Evolutionary conservation across 1,284 basidiomycete genomes (phyloP), one percentile per base, ranked within the genome.

Genomic region (Pseudozyma pruni): DNA sequence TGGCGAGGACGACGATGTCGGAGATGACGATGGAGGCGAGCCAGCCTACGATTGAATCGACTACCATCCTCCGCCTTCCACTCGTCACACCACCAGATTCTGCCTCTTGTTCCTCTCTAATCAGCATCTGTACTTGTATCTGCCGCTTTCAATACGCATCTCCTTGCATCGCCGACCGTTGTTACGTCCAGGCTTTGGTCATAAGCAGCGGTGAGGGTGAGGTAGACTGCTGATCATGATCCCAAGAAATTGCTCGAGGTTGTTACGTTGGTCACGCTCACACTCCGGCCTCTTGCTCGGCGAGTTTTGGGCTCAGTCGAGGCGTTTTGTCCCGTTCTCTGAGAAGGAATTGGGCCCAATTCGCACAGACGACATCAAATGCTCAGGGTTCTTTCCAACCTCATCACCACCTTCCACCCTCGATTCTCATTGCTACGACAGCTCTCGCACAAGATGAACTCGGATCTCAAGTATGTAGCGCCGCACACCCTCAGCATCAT

Each of bases 1-100:
- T 32, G 79, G 79, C 31, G 79, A 81, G 55, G 79, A 78, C 29
- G 78, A 77, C 35, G 79, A 76, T 9, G 55, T 63, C 8, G 74
- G 70, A 10, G 78, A 72, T 23, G 75, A 71, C 19, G 78, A 74
- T 25, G 74, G 69, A 23, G 75, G 69, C 29, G 79, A 80, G 34
- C 68, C 71, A 9, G 73, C 64, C 13, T 79, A 75, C 50, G 78
- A 81, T 27, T 81, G n/a, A 66, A 40, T 49, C 37, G 23, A 10
- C 23, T 2, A 20, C 32, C 14, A 8, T 34, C 13, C 17, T 34
- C 25, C 20, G 37, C 31, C 16, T 32, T 27, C 19, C 17, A 13
- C 37, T 42, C 34, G 20, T n/a, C n/a, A n/a, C n/a, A n/a, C n/a
- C n/a, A n/a, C n/a, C n/a, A n/a, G n/a, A n/a, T n/a, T n/a, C n/a